Conservation (phyloP, 306 rosid species). For the Rosa lucieae region DNA sequence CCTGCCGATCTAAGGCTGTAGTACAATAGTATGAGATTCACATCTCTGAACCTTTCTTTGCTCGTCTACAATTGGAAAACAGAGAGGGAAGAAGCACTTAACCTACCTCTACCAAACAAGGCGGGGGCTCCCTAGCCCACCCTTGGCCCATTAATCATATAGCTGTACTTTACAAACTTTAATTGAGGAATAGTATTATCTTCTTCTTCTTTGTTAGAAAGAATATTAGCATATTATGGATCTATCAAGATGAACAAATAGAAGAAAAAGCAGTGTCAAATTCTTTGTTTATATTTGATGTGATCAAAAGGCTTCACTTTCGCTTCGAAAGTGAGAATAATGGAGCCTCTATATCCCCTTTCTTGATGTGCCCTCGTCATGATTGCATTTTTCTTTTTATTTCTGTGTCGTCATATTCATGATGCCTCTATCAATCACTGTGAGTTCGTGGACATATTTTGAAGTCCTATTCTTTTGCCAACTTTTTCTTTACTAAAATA, state of each 20-base stretch:
- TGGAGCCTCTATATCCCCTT: not conserved
- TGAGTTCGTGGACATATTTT: not conserved
- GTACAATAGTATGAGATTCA: not conserved
- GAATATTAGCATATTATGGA: not conserved
- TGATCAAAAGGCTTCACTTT: not conserved
- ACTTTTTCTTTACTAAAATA: not conserved
- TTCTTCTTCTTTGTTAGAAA: not conserved
- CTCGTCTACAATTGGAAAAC: not conserved
- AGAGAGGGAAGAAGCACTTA: not conserved
- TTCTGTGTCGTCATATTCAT: not conserved
- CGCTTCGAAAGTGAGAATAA: not conserved
- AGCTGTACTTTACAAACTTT: not conserved
- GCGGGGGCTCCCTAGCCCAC: not conserved
- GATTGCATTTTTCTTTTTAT: not conserved
- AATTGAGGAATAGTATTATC: not conserved
- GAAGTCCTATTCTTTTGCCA: not conserved
- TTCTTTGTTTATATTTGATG: not conserved
- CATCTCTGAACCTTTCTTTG: not conserved
- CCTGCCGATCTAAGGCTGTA: not conserved
- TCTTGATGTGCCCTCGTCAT: not conserved
- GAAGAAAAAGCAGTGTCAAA: not conserved
- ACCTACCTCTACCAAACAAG: not conserved
- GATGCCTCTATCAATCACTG: not conserved
- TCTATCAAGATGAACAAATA: not conserved
- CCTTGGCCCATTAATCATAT: not conserved